Base-by-base conservation (phyloP, 73 alveolate genomes). In the Blepharisma japonicum region DNA sequence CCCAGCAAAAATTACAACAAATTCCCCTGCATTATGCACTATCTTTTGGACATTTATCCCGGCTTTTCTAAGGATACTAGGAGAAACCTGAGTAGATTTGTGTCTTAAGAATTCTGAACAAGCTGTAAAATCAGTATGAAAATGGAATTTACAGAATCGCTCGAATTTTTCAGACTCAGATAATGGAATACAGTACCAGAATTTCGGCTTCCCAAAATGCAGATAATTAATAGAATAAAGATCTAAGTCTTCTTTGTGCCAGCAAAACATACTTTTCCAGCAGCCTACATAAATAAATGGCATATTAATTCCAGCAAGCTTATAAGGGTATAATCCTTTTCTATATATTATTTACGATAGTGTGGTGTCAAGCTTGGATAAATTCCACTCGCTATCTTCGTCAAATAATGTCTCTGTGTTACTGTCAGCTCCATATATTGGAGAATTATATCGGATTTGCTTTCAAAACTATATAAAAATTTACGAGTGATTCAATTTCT, bases 161-260 rank as follows among this genome's bases (percentile, higher is more conserved):
- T 92, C 96, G 77, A 92, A 79, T 38, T 82, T 83, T 68, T 89
- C 86, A 56, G 82, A 71, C 53, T 81, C 90, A 9, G 77, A 71
- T 18, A 81, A 71, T 32, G 90, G 86, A 27, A 92, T 87, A 25
- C 94, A 86, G 71, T 92, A 92, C 98, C 98, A 92, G 66, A 86
- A 80, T 89, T 92, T 92, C 6, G 95, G 91, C 74, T 83, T 85
- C 2, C 98, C 98, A 5, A 47, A 51, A 66, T 92, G 98, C 6
- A 89, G 88, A 71, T 77, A 92, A 79, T 92, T 92, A 20, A 87
- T 83, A 20, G 96, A 87, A 38, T 85, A 84, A 20, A 92, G 86
- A 67, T 89, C 96, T 77, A 92, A 42, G 84, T 92, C 98, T 92
- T 92, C 98, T 56, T 92, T 90, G 80, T 92, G 98, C 98, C 98